Base-by-base conservation (phyloP, 495 filamentous ascomycete species). In the Cladorrhinum samala region DNA sequence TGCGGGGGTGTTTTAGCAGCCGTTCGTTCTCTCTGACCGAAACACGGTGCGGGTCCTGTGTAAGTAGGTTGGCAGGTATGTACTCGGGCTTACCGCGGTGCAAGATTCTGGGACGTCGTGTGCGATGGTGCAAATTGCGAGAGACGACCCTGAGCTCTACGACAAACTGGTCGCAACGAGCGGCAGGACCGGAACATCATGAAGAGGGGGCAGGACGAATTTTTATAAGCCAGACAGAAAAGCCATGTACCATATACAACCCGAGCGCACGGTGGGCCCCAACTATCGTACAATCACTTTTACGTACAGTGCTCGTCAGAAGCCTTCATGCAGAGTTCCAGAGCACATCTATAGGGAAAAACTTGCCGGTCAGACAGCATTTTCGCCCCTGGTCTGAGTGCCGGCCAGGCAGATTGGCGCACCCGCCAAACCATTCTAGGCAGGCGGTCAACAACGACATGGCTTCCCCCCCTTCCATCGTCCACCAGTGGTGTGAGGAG, bases 121-220 rank as follows among this genome's bases (percentile, higher is more conserved):
- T n/a, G n/a, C n/a, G n/a, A n/a, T n/a, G n/a, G n/a, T n/a, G n/a
- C n/a, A n/a, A 38, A 21, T 17, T 9, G 41, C 27, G 49, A 16
- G n/a, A 60, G 46, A 55, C 49, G 41, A 18, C 54, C 59, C 54
- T 44, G 60, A 9, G 57, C 57, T 50, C 57, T 60, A n/a, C 56
- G 65, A 55, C 43, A 58, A 40, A 53, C 58, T 19, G 60, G 37
- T 41, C 58, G 60, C 30, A 54, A 45, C 30, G 57, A 20, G 41
- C 58, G 36, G 21, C 49, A 60, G 2, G 54, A 55, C 44, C 65
- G 65, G 55, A 64, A 52, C 63, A 68, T 68, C 27, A 48, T 53
- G 42, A 57, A 61, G 24, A 37, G 52, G 24, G 30, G 39, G 25
- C 27, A 40, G 3, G 6, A 20, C 17, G 40, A 36, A 40, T 30